Base-by-base conservation (phyloP, 75 land plant genomes). In the Selaginella tamariscina region DNA sequence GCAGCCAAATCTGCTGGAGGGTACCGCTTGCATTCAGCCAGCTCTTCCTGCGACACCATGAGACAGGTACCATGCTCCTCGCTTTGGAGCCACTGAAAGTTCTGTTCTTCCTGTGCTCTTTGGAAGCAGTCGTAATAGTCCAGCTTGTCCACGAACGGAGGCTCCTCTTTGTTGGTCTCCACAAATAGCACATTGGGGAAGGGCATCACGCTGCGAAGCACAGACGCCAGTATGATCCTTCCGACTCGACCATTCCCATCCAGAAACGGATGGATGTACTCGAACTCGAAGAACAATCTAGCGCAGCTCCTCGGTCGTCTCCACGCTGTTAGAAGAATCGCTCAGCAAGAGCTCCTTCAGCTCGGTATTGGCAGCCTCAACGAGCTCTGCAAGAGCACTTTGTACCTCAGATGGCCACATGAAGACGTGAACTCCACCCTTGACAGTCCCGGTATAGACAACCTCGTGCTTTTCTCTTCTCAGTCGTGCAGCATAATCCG, bases 201-300 rank as follows among this genome's bases (percentile, higher is more conserved):
- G n/a, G 26, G 24, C 21, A 26, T 59, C 21, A 59, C 62, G 26
- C 62, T 59, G 24, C 26, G 62, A 26, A 59, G 62, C 9, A 59
- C 8, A 2, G 23, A 5, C 8, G 62, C 62, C 62, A 59, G 62
- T 2, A 59, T n/a, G 62, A 59, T 27, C 26, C 62, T 21, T n/a
- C 62, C 62, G 21, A 26, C 26, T n/a, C 62, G 23, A 9, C 62
- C 62, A 59, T 59, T 59, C 62, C 62, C 62, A n/a, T 59, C 62
- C 21, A 59, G 24, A 21, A 59, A 59, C 8, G 62, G 62, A 59
- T 59, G 62, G 26, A 59, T n/a, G 26, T 27, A 8, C 62, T 59
- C 62, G 21, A 23, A 59, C 62, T 59, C 62, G 62, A 59, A 59
- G 62, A 59, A 59, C 9, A 59, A 5, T 5, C 26, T 59, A n/a